phyloP scores from a whole-genome alignment of 1,284 basidiomycete species.

The Pholiota adiposa region DNA sequence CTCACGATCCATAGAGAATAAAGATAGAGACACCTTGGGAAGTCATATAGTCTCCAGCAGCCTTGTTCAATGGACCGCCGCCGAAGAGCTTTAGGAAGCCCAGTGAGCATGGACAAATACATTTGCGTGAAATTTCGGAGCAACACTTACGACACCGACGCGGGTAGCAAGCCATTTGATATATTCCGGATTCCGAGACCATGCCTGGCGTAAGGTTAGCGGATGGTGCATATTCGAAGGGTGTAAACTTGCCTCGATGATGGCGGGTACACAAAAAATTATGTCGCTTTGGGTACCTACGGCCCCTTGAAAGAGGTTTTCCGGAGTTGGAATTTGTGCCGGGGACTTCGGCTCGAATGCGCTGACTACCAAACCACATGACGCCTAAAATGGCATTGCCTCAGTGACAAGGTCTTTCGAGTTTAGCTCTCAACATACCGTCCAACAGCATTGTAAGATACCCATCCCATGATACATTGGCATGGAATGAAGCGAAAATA shows the following conservation, averaged over 20 bases:
- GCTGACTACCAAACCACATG: not conserved
- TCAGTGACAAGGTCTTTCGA: no score
- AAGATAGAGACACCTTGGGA: slow-evolving; percentile 4
- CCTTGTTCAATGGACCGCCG: slow-evolving; percentile 6
- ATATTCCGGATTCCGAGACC: slow-evolving; percentile 10
- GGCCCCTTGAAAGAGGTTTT: slow-evolving; percentile 6
- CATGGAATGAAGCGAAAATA: slow-evolving; percentile 21
- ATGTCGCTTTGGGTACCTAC: slow-evolving; percentile 3
- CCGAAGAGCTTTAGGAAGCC: not conserved
- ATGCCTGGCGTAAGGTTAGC: not conserved
- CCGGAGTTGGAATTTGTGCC: slow-evolving; percentile 6
- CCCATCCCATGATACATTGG: slow-evolving; percentile 23
- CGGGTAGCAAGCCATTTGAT: slow-evolving; percentile 9
- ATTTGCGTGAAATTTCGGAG: not conserved
- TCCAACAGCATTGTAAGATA: slow-evolving; percentile 4
- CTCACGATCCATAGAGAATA: slow-evolving; percentile 6
- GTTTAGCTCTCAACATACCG: not conserved
- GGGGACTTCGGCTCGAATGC: slow-evolving; percentile 11
- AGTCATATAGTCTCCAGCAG: slow-evolving; percentile 1
- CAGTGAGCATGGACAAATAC: not conserved
- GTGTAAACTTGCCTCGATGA: slow-evolving; percentile 7
- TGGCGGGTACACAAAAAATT: slow-evolving; percentile 5
- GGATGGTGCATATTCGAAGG: not conserved
- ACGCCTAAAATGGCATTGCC: not conserved
- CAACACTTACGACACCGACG: slow-evolving; percentile 5